Percentiles rank a stretch among this genome's conserved stretches.
Evolutionary conservation across 1,139 yeast genomes (phyloP).

Genomic region (Scheffersomyces titani): DNA sequence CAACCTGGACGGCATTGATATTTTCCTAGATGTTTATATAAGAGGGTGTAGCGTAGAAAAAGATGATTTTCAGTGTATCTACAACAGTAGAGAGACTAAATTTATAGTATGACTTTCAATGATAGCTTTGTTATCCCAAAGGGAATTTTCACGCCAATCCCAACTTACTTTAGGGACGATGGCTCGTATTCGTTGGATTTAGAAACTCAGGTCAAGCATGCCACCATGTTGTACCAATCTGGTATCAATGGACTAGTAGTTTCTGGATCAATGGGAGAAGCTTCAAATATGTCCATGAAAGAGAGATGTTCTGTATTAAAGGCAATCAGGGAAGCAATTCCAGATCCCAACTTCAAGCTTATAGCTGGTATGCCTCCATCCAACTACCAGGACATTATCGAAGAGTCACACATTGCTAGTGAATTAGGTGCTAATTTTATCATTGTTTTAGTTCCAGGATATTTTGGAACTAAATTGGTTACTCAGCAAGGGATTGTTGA

Average conservation of each 20-base stretch:
- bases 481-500: constrained; percentile 37
- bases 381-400: constrained; percentile 28
- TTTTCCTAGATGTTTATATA: background rate
- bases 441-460: constrained; percentile 33
- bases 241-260: constrained; percentile 51
- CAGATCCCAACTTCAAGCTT: constrained; percentile 26
- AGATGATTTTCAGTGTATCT: background rate
- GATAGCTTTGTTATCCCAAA: background rate
- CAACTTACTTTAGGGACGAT: constrained; percentile 48
- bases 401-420: constrained; percentile 26
- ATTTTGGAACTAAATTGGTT: constrained; percentile 30
- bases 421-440: constrained; percentile 37
- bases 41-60: background rate
- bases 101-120: background rate
- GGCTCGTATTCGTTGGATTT: constrained; percentile 37
- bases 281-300: constrained; percentile 32
- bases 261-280: constrained; percentile 51
- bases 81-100: background rate
- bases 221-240: constrained; percentile 34
- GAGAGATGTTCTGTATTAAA: constrained; percentile 31
- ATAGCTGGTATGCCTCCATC: constrained; percentile 39
- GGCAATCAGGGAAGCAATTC: constrained; percentile 24
- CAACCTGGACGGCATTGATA: background rate
- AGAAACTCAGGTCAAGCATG: constrained; percentile 44
- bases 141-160: constrained; percentile 51